These are phyloP conservation scores for Echinosophora koreensis DNA, from an alignment of 306 rosid species.

Conservation along the genomic window DNA sequence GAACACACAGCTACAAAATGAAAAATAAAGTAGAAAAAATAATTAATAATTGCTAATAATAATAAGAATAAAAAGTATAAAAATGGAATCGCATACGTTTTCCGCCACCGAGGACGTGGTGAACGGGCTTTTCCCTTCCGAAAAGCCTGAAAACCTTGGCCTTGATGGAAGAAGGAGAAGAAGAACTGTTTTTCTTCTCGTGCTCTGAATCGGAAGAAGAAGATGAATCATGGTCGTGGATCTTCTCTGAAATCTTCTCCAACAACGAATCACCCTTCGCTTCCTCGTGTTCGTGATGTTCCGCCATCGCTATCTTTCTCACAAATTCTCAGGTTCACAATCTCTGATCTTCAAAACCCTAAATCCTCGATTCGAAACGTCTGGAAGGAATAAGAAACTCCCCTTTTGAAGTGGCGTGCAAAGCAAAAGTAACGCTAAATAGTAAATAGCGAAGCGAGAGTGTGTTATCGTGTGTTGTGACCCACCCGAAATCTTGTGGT, in stretches of 20 bases:
- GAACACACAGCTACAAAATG: background rate
- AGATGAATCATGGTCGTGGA: conserved; percentile 71
- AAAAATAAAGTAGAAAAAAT: background rate
- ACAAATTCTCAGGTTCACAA: background rate
- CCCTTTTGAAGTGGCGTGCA: background rate
- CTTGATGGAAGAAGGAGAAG: conserved; percentile 63
- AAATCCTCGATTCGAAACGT: conserved; percentile 40
- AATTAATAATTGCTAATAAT: background rate
- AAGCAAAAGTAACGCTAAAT: background rate
- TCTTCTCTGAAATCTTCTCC: conserved; percentile 79
- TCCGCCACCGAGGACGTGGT: conserved; percentile 92
- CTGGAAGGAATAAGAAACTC: conserved; percentile 51
- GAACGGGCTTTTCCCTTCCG: conserved; percentile 90
- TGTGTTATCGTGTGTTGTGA: background rate
- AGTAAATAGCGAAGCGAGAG: background rate
- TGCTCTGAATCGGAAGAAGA: conserved; percentile 75
- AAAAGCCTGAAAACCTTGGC: conserved; percentile 73
- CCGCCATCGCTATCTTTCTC: conserved; percentile 53
- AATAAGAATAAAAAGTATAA: background rate
- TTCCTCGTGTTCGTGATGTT: conserved; percentile 63
- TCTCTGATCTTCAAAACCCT: conserved; percentile 45
- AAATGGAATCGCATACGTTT: conserved; percentile 63
- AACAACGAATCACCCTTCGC: conserved; percentile 61
- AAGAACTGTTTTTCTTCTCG: conserved; percentile 48
- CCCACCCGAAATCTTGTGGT: conserved; percentile 8